Base-by-base conservation (phyloP, 176 grass and related monocot species). In the Calamus simplicifolius region DNA sequence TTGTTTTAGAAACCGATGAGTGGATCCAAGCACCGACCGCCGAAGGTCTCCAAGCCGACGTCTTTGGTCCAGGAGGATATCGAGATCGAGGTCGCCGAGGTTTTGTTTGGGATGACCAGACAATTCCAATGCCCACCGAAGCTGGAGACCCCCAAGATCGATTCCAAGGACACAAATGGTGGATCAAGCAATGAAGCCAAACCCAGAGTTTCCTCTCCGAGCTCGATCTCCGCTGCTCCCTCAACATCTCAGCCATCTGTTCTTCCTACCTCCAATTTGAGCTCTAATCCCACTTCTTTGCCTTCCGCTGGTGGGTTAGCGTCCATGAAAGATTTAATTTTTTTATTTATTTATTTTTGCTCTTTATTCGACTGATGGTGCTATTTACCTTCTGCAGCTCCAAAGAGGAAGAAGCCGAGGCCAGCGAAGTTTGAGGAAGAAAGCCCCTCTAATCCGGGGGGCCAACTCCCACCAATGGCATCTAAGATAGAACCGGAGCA, bases 41-140 rank as follows among this genome's bases (percentile, higher is more conserved):
- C 85, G 0, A 93, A 98, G 69, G 72, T 83, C 48, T 79, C 75
- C 0, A 93, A 85, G 68, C 79, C 88, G 5, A 52, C 85, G 0
- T 93, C 82, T 75, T 98, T 88, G 63, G 81, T 92, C 5, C 94
- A 86, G 26, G 94, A 98, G 67, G 94, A 98, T 67, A 98, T 68
- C 52, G 65, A 68, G 51, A 68, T 98, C 56, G 94, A 98, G 88
- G 88, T 98, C 13, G 94, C 94, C 13, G 94, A 98, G 85, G 94
- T 98, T 31, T 79, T 98, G 27, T 98, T 89, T 17, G 93, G 93
- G 19, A 75, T 98, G 3, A 98, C 87, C 4, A 73, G 81, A 77
- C 94, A 98, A 75, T 89, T 93, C 63, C 79, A 77, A 2, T 70
- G 56, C 19, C 79, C 69, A 18, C 69, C 79, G 14, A 82, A 82